Evolutionary conservation across 805 yeast species (phyloP).

Genomic region (Jamesozyma spencerorum): DNA sequence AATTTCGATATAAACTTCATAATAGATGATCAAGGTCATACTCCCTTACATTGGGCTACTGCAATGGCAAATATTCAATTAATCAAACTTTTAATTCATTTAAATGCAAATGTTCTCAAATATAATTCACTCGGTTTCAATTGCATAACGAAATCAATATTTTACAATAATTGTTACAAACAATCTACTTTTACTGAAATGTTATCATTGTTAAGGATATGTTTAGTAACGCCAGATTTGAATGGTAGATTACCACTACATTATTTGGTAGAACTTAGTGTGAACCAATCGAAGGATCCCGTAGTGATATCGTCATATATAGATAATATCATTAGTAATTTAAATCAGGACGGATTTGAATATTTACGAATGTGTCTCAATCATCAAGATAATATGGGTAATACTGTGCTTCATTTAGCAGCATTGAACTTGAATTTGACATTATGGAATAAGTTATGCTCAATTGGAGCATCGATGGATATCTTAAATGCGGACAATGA

Average conservation of each 20-base stretch:
- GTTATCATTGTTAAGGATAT: conserved; percentile 50
- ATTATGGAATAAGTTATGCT: conserved; percentile 25
- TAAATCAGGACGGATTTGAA: conserved; percentile 33
- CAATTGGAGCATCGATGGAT: conserved; percentile 27
- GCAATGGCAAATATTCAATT: conserved; percentile 63
- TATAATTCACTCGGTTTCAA: conserved; percentile 54
- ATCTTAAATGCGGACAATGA: conserved; percentile 24
- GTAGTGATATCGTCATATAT: conserved; percentile 49
- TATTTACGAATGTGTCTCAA: conserved; percentile 52
- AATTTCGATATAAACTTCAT: conserved; percentile 57
- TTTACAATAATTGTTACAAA: conserved; percentile 66
- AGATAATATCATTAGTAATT: conserved; percentile 37
- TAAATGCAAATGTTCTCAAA: conserved; percentile 52
- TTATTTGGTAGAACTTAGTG: conserved; percentile 48
- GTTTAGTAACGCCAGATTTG: conserved; percentile 62
- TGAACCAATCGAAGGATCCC: conserved; percentile 39
- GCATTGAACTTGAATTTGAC: conserved; percentile 30
- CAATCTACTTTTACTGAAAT: conserved; percentile 46
- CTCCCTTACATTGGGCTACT: conserved; percentile 79
- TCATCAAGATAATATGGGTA: conserved; percentile 74
- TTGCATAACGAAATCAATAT: conserved; percentile 57
- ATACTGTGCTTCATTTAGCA: conserved; percentile 78
- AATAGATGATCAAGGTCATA: conserved; percentile 73
- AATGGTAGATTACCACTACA: conserved; percentile 69
- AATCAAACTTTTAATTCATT: conserved; percentile 42